A percentile compares a stretch with the other conserved stretches of the same genome.
Conservation (phyloP, 768 basidiomycete species). For the Mycena vulgaris region DNA sequence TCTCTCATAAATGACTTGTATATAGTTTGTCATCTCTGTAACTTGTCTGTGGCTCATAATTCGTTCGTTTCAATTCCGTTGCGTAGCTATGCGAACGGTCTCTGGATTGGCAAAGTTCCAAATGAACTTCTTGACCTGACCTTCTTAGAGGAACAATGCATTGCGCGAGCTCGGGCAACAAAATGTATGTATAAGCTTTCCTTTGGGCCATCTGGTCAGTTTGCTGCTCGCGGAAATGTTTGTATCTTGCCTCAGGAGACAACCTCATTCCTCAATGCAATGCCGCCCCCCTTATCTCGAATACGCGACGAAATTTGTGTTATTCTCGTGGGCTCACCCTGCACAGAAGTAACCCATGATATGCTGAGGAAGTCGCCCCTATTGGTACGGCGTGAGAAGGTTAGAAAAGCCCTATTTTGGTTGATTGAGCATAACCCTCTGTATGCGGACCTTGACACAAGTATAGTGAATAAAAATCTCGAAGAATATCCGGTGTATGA, state of each 20-base stretch:
- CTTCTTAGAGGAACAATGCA: conserved; percentile 42
- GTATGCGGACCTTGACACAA: conserved; percentile 27
- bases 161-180: conserved; percentile 18
- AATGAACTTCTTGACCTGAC: conserved; percentile 31
- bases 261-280: neutral
- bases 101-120: conserved; percentile 40
- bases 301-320: conserved; percentile 40
- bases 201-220: conserved; percentile 34
- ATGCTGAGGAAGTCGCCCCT: conserved; percentile 35
- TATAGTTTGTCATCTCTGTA: conserved; percentile 22
- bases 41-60: conserved; percentile 18
- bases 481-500: conserved; percentile 34
- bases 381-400: conserved; percentile 26
- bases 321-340: conserved; percentile 39
- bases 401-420: conserved; percentile 7
- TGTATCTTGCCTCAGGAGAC: conserved; percentile 41
- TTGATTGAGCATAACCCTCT: conserved; percentile 23
- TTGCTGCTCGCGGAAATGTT: conserved; percentile 42
- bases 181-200: conserved; percentile 36
- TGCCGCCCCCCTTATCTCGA: conserved; percentile 33
- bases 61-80: conserved; percentile 31
- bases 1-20: conserved; percentile 15
- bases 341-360: conserved; percentile 30
- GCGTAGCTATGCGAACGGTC: conserved; percentile 41
- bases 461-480: conserved; percentile 1